phyloP scores from a whole-genome alignment of 2,329 filamentous ascomycete species.

The Cadophora malorum region DNA sequence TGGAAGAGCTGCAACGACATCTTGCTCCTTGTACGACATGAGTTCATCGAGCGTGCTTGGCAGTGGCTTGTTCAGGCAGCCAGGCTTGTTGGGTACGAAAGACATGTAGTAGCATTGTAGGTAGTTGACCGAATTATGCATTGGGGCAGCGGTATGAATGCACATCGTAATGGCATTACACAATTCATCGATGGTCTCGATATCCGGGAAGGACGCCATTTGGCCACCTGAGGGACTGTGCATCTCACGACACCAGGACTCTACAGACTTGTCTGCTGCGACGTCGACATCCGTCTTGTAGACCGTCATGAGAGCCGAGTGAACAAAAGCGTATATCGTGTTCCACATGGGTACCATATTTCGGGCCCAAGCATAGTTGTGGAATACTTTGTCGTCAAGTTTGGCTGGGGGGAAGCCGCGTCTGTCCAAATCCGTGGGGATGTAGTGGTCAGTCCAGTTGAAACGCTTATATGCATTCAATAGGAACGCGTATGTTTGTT shows the following conservation, averaged over 20 bases:
- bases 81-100: not conserved
- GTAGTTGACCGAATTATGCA: not conserved
- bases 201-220: not conserved
- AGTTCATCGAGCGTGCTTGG: not conserved
- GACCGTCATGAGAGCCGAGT: not conserved
- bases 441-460: not conserved
- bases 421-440: not conserved
- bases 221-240: not conserved
- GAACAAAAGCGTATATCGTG: not conserved
- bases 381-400: not conserved
- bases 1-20: not conserved
- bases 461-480: not conserved
- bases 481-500: conserved; percentile 44
- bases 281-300: not conserved
- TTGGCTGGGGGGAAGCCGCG: not conserved
- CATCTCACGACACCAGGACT: not conserved
- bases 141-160: not conserved
- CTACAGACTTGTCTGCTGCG: not conserved
- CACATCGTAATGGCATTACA: not conserved
- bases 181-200: not conserved
- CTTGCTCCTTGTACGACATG: not conserved
- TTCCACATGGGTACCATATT: not conserved
- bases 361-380: not conserved
- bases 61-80: not conserved
- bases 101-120: not conserved